Evolutionary conservation across 306 rosid genomes (phyloP), one percentile per base, ranked within the genome.

Genomic region (Cicer judaicum): DNA sequence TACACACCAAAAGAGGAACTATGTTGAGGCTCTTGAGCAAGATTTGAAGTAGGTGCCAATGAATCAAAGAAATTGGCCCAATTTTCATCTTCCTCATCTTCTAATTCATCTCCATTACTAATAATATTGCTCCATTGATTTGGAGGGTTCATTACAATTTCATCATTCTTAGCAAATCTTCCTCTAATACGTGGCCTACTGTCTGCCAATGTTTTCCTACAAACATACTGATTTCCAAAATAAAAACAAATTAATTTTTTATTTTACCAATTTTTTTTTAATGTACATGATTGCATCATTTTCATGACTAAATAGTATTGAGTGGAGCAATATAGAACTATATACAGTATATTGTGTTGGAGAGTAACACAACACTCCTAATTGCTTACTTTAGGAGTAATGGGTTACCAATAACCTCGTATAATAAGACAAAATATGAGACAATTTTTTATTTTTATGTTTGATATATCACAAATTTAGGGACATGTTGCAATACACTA

Each of bases 101-200:
- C 88, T 49, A 60, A 34, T 60, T 85, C 89, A 29, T 88, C 89
- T 39, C 78, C 91, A 21, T 64, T 80, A 48, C 82, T 68, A 24
- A 4, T 68, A 24, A 4, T 34, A 8, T 87, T 74, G 65, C 80
- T 85, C 94, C 94, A 88, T 41, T 81, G 81, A 78, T 29, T 77
- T 54, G 70, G 64, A 53, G 82, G 81, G 68, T 73, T 86, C 78
- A 13, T 79, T 3, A 76, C 90, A 44, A 72, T 80, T 75, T 94
- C 96, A 1, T 90, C 92, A 19, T 90, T 92, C 81, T 84, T 91
- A 0, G 92, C 99, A 83, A 94, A 92, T 74, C 96, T 53, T 12
- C 99, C 99, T 81, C 93, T 85, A 53, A 94, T 83, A 11, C 97
- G 91, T n/a, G 96, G 96, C 84, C 99, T 76, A 64, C 89, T 92